These are phyloP conservation scores for Leucosporidium creatinivorum DNA, from an alignment of 768 basidiomycete species.

Conservation along the genomic window DNA sequence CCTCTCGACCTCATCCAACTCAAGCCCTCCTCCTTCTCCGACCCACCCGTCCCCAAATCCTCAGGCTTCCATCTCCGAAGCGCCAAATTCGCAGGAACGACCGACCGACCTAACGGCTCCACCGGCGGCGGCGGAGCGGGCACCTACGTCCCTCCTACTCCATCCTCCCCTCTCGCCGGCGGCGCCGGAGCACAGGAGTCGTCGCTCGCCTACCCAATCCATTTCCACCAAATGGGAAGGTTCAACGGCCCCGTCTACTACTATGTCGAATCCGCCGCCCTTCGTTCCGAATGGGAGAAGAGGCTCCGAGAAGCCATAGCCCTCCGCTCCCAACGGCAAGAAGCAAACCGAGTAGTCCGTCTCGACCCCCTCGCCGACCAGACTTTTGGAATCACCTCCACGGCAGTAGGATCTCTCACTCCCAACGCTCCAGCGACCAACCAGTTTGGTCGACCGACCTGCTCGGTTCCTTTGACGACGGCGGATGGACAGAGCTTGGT, in stretches of 20 bases:
- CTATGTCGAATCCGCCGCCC: slow-evolving; percentile 72
- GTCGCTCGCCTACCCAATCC: slow-evolving; percentile 67
- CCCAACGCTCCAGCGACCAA: neutral
- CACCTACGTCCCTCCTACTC: too few species aligned
- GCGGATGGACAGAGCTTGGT: slow-evolving; percentile 67
- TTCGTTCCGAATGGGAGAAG: slow-evolving; percentile 76
- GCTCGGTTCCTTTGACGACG: slow-evolving; percentile 84
- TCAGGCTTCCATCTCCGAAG: slow-evolving; percentile 23
- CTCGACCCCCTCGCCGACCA: slow-evolving; percentile 26
- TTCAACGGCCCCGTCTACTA: slow-evolving; percentile 78
- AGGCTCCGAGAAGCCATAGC: slow-evolving; percentile 83
- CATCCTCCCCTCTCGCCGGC: slow-evolving; percentile 45
- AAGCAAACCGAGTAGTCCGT: slow-evolving; percentile 61
- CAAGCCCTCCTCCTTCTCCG: slow-evolving; percentile 25
- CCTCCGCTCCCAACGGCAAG: slow-evolving; percentile 70
- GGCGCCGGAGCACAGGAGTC: slow-evolving; percentile 49
- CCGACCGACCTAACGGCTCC: slow-evolving; percentile 39
- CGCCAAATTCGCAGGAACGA: neutral
- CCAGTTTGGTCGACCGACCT: slow-evolving; percentile 58
- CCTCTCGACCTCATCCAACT: slow-evolving; percentile 83
- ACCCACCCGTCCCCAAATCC: slow-evolving; percentile 21
- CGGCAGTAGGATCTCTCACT: slow-evolving; percentile 15
- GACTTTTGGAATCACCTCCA: slow-evolving; percentile 23
- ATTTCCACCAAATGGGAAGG: slow-evolving; percentile 79
- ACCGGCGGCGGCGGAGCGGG: slow-evolving; percentile 57